These are phyloP conservation scores for Naganishia sp. DNA, from an alignment of 1,284 basidiomycete species.

Conservation along the genomic window DNA sequence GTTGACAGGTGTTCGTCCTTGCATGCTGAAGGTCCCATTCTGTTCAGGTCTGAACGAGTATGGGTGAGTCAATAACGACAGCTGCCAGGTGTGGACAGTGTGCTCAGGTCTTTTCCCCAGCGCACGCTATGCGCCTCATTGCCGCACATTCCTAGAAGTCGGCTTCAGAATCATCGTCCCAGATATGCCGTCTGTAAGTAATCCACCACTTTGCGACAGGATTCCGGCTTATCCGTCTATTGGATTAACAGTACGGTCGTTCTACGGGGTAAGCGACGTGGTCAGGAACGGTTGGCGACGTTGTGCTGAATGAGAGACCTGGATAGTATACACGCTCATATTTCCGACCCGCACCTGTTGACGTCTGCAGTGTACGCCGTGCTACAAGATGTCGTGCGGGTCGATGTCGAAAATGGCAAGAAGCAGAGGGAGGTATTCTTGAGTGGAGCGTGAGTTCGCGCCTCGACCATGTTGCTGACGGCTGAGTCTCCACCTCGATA, in stretches of 20 bases:
- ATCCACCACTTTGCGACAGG: not conserved
- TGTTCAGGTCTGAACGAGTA: constrained; percentile 52
- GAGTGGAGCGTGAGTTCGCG: constrained; percentile 52
- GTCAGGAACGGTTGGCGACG: not conserved
- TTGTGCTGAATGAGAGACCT: no score
- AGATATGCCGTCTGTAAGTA: constrained; percentile 57
- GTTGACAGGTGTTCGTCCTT: not conserved
- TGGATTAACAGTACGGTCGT: constrained; percentile 47
- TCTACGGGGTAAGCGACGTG: constrained; percentile 47
- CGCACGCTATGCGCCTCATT: constrained; percentile 54
- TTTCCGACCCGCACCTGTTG: constrained; percentile 53
- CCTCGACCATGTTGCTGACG: not conserved
- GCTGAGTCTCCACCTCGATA: not conserved
- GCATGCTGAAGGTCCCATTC: not conserved
- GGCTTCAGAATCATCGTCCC: constrained; percentile 58
- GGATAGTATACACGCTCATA: constrained; percentile 54
- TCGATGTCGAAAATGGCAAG: constrained; percentile 42
- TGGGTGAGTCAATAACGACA: constrained; percentile 36
- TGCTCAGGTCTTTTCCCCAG: not conserved
- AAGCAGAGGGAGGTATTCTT: constrained; percentile 53
- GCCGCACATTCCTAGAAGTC: constrained; percentile 53
- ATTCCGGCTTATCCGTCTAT: not conserved
- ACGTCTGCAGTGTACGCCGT: constrained; percentile 56
- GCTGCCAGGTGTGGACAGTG: not conserved
- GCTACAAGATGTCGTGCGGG: constrained; percentile 53